A percentile compares a stretch with the other conserved stretches of the same genome.
These are phyloP conservation scores for Elymus sibiricus DNA, from an alignment of 176 grass and related monocot species.

Conservation along the genomic window DNA sequence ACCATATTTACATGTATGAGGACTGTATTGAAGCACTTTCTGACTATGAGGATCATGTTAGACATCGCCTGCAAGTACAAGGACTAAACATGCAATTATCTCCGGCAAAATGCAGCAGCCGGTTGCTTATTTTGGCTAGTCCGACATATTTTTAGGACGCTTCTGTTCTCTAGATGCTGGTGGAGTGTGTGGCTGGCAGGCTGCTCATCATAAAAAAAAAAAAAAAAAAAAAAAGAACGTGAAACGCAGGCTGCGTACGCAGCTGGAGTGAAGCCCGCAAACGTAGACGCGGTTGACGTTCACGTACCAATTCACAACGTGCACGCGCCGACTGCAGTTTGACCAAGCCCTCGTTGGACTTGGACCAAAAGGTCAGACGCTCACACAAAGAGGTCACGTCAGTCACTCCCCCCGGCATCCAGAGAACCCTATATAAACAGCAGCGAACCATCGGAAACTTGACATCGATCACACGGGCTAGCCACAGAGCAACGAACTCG, in stretches of 20 bases:
- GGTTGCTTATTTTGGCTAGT: background rate
- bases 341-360: slow-evolving; percentile 4
- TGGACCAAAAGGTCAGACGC: background rate
- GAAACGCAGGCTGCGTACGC: background rate
- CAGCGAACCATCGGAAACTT: background rate
- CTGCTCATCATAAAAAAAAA: too few relatives aligned
- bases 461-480: background rate
- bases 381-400: background rate
- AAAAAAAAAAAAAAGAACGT: too few relatives aligned
- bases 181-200: too few relatives aligned
- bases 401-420: background rate
- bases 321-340: background rate
- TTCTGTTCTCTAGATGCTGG: background rate
- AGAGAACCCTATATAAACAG: background rate
- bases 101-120: background rate
- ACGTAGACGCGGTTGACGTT: background rate
- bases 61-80: too few relatives aligned
- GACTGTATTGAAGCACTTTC: too few relatives aligned
- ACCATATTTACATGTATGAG: too few relatives aligned
- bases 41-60: too few relatives aligned
- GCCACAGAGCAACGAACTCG: background rate
- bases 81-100: too few relatives aligned
- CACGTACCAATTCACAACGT: background rate
- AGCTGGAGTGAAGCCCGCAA: background rate
- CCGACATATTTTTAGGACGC: background rate